Base-by-base conservation (phyloP, 176 grass and related monocot species). In the Puya raimondii region DNA sequence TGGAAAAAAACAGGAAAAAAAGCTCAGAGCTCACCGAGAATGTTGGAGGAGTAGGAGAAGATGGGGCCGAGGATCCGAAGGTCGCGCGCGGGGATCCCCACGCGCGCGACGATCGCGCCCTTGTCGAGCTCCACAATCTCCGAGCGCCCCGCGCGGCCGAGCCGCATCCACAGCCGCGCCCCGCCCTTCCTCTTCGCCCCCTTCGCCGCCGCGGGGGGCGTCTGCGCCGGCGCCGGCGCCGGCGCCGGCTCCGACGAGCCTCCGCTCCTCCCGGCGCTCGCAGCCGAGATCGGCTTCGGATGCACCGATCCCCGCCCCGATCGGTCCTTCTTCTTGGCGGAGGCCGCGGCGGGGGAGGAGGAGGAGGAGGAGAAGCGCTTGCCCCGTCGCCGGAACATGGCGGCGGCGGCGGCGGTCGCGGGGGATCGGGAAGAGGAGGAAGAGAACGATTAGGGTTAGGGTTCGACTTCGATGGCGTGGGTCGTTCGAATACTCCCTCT, bases 41-140 rank as follows among this genome's bases (percentile, higher is more conserved):
- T 99, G 79, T 74, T 99, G 11, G 94, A 99, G 64, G 94, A 90
- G n/a, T 90, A 87, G 54, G 94, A 93, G 82, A 99, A 99, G 65
- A 99, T 74, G n/a, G 89, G 94, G 13, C 89, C 87, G 23, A 99
- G 84, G 65, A 99, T 93, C 53, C 89, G 85, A 21, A 99, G 78
- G 53, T 99, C 89, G 22, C 89, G 84, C 8, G 84, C 70, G 4
- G 94, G 94, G 53, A 99, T 73, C 12, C 77, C 84, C 12, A 87
- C 74, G n/a, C 79, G 76, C 25, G 51, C 83, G 74, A 99, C 93
- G 72, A 99, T 90, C 58, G 76, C 69, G 65, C 74, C 82, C 87
- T 99, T 99, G 72, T 93, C 89, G 72, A 85, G 78, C 67, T 99
- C 89, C 26, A 92, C 65, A 48, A 92, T 77, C 82, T 99, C 89